A percentile compares a stretch with the other conserved stretches of the same genome.
Evolutionary conservation across 805 yeast species (phyloP).

Genomic region (Kuraishia floccosa): DNA sequence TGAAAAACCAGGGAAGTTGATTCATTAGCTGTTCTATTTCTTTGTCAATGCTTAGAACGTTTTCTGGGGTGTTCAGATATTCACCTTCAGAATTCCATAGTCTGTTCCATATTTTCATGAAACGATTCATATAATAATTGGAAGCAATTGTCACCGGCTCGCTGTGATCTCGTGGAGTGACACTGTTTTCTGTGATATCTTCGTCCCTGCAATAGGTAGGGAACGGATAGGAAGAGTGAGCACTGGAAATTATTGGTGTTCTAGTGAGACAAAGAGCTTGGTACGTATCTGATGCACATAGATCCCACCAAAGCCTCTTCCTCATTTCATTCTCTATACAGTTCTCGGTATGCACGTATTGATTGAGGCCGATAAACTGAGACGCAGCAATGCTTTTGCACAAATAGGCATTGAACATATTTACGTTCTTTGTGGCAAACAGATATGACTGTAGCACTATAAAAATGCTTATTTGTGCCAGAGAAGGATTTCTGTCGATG

Average conservation of each 20-base stretch:
- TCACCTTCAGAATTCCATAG: constrained; percentile 5
- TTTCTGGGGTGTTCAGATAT: constrained; percentile 2
- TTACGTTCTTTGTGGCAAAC: constrained; percentile 1
- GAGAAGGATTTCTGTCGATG: constrained; percentile 3
- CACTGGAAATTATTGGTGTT: constrained; percentile 9
- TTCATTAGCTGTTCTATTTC: constrained; percentile 6
- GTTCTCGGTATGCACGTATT: neutral
- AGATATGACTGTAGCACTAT: constrained; percentile 5
- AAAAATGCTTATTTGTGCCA: constrained; percentile 5
- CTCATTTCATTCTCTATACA: constrained; percentile 13
- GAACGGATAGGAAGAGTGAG: constrained; percentile 15
- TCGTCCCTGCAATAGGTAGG: constrained; percentile 19
- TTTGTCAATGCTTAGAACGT: constrained; percentile 2
- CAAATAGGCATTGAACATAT: constrained; percentile 4
- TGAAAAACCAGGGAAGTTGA: constrained; percentile 6
- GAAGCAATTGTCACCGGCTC: constrained; percentile 10
- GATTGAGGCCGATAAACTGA: constrained; percentile 6
- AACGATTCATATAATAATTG: constrained; percentile 6
- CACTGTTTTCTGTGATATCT: constrained; percentile 9
- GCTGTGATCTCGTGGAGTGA: constrained; percentile 2
- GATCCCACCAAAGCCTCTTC: constrained; percentile 16
- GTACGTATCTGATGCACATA: constrained; percentile 11
- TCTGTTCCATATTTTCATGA: constrained; percentile 10
- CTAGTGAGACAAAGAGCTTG: constrained; percentile 5
- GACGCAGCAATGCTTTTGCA: constrained; percentile 6